Conservation (phyloP, 1,284 basidiomycete genomes). For the Exobasidium cylindrosporum region DNA sequence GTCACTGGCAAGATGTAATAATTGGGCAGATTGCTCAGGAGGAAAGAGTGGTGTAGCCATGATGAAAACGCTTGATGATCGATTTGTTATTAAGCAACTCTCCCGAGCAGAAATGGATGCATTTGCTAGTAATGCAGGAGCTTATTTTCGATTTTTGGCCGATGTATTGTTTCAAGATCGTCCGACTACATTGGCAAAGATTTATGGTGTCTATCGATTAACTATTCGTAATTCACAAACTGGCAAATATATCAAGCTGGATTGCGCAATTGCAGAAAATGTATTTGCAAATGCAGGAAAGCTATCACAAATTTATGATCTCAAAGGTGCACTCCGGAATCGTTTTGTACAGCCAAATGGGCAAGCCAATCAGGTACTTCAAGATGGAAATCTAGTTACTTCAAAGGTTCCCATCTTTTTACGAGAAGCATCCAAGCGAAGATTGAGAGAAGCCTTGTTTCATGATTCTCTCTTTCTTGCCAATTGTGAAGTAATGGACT, state of each 20-base stretch:
- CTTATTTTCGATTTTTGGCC: constrained; percentile 97
- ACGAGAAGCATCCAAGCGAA: constrained; percentile 89
- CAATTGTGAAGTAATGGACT: constrained; percentile 76
- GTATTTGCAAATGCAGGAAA: constrained; percentile 80
- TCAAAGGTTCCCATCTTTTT: constrained; percentile 77
- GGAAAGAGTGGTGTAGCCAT: constrained; percentile 97
- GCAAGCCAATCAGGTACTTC: constrained; percentile 72
- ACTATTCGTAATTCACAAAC: constrained; percentile 80
- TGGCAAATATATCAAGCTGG: constrained; percentile 82
- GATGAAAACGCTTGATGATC: constrained; percentile 83
- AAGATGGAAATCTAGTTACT: constrained; percentile 81
- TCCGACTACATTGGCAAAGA: constrained; percentile 90
- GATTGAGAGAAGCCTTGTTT: constrained; percentile 81
- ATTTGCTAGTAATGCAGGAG: constrained; percentile 93
- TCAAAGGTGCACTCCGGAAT: constrained; percentile 52
- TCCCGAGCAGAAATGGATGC: constrained; percentile 87
- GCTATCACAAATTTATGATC: constrained; percentile 66
- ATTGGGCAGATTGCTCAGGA: constrained; percentile 86
- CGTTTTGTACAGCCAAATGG: constrained; percentile 19
- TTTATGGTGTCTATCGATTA: constrained; percentile 92
- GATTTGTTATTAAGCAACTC: constrained; percentile 96
- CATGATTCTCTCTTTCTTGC: constrained; percentile 18
- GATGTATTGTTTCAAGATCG: constrained; percentile 62
- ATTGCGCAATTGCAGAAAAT: constrained; percentile 94
- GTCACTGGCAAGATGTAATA: constrained; percentile 86